Evolutionary conservation across 805 yeast species (phyloP).

Genomic region (Kluyveromyces nonfermentans): DNA sequence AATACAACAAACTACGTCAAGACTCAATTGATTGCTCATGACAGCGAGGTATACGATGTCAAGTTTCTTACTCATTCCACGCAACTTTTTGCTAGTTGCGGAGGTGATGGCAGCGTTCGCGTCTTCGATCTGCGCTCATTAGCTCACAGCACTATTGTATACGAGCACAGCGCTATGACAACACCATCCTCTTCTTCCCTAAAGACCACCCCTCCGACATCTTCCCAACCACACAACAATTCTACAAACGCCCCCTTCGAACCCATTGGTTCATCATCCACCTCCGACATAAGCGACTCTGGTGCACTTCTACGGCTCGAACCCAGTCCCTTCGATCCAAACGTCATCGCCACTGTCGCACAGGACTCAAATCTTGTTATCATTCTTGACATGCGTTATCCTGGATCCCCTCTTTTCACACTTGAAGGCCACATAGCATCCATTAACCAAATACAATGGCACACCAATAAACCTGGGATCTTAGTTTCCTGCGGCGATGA

Average conservation of each 20-base stretch:
- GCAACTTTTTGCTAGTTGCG: constrained; percentile 76
- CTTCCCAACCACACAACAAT: constrained; percentile 7
- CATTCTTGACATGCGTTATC: constrained; percentile 77
- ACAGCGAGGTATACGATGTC: constrained; percentile 89
- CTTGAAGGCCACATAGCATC: constrained; percentile 60
- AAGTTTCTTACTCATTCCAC: constrained; percentile 67
- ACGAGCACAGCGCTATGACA: constrained; percentile 45
- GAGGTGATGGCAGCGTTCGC: constrained; percentile 91
- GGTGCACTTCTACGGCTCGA: constrained; percentile 67
- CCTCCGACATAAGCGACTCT: constrained; percentile 15
- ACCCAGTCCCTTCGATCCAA: constrained; percentile 70
- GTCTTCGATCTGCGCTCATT: constrained; percentile 82
- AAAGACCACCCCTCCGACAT: constrained; percentile 8
- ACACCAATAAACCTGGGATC: constrained; percentile 54
- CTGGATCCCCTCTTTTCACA: constrained; percentile 69
- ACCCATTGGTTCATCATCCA: constrained; percentile 2
- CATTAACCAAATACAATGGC: constrained; percentile 75
- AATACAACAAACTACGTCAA: constrained; percentile 48
- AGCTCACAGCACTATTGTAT: constrained; percentile 91
- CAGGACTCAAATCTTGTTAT: constrained; percentile 55
- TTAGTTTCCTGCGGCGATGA: constrained; percentile 61
- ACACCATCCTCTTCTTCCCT: constrained; percentile 1
- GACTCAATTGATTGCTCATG: constrained; percentile 95
- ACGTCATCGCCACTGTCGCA: constrained; percentile 76
- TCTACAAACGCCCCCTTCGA: constrained; percentile 2